Evolutionary conservation across 331 rosid species (phyloP).

Genomic region (Dryas integrifolia): DNA sequence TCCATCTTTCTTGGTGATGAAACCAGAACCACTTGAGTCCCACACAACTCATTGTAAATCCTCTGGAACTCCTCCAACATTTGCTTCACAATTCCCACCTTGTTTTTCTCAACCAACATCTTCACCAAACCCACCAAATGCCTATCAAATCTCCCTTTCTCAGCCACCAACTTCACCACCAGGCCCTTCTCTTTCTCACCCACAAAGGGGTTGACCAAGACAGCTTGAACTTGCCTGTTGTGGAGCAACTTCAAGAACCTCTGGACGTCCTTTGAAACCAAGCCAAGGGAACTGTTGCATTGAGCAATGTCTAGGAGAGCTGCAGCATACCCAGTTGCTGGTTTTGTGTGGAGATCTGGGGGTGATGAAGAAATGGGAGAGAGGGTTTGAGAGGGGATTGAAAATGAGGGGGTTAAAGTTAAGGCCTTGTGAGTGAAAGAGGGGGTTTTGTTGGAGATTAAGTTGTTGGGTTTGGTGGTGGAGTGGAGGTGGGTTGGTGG

Average conservation of each 20-base stretch:
- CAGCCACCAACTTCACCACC: constrained; percentile 27
- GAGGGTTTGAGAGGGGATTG: constrained; percentile 22
- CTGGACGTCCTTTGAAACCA: constrained; percentile 50
- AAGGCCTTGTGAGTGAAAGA: constrained; percentile 35
- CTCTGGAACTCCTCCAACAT: constrained; percentile 68
- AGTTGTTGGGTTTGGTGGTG: constrained; percentile 26
- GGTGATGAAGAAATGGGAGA: constrained; percentile 20
- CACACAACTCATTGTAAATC: constrained; percentile 58
- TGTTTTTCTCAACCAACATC: constrained; percentile 59
- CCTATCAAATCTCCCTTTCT: constrained; percentile 44
- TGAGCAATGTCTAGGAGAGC: constrained; percentile 67
- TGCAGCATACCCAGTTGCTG: constrained; percentile 76
- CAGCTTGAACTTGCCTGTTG: constrained; percentile 20
- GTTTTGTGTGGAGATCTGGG: constrained; percentile 33
- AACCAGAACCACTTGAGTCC: constrained; percentile 37
- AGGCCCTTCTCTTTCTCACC: constrained; percentile 41
- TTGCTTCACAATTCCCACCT: constrained; percentile 38
- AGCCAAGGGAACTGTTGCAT: constrained; percentile 42
- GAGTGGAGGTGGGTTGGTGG: constrained; percentile 39
- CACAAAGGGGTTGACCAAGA: constrained; percentile 19
- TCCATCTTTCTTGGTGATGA: too few relatives aligned
- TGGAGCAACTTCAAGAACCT: constrained; percentile 47
- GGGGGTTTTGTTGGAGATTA: constrained; percentile 27
- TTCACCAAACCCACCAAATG: constrained; percentile 53
- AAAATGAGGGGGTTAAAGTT: constrained; percentile 10